Conservation (phyloP, 768 basidiomycete genomes). For the Rhodotorula paludigena region DNA sequence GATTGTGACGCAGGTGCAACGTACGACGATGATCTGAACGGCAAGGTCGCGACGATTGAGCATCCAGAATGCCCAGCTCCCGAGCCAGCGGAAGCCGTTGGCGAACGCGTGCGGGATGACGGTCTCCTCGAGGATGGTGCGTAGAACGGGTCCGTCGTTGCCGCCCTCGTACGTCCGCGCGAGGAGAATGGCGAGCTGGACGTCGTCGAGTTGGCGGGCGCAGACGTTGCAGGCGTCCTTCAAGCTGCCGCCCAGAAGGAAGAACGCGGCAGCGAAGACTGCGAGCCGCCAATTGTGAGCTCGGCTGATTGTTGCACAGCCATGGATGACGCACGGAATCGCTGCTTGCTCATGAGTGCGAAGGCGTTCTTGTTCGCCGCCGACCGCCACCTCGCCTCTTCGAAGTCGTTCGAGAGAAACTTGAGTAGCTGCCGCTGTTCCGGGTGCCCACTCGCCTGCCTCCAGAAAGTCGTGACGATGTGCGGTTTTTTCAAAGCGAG, state of each 20-base stretch:
- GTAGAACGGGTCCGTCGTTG: conserved; percentile 72
- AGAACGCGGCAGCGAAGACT: conserved; percentile 99
- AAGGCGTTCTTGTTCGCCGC: conserved; percentile 96
- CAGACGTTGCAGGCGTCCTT: conserved; percentile 91
- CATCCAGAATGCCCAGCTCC: conserved; percentile 94
- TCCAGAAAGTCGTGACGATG: conserved; percentile 90
- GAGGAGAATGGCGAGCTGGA: conserved; percentile 81
- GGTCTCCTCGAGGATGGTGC: conserved; percentile 62
- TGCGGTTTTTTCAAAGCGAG: conserved; percentile 90
- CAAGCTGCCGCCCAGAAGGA: conserved; percentile 78
- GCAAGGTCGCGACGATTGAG: conserved; percentile 80
- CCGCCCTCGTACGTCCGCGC: conserved; percentile 77
- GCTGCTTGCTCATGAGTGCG: conserved; percentile 78
- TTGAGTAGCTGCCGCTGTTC: conserved; percentile 85
- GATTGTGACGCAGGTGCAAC: conserved; percentile 43
- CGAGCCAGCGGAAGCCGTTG: conserved; percentile 85
- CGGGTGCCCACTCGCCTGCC: conserved; percentile 87
- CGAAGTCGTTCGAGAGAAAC: conserved; percentile 86
- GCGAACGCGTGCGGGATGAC: conserved; percentile 80
- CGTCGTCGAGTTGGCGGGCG: conserved; percentile 76
- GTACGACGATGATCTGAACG: conserved; percentile 80
- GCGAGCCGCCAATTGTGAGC: too few species aligned
- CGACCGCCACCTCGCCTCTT: conserved; percentile 74
- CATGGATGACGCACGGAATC: conserved; percentile 67
- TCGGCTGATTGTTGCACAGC: too few species aligned